These are phyloP conservation scores for Vigna angularis DNA, from an alignment of 306 rosid species.

Conservation along the genomic window DNA sequence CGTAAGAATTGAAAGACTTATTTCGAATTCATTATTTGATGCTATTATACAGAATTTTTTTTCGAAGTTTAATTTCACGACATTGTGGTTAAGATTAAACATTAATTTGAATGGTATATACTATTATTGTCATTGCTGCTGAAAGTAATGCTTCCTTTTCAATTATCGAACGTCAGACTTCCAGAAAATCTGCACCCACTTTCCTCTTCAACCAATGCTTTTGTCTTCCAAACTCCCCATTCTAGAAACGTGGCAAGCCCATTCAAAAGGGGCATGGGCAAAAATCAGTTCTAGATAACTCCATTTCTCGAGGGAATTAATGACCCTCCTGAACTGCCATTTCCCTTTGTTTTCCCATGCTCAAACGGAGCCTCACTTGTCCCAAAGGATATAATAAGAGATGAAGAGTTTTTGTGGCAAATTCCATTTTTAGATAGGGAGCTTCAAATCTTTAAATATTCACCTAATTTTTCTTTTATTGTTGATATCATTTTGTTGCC, in stretches of 20 bases:
- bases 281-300: not conserved
- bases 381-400: not conserved
- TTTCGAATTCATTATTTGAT: not conserved
- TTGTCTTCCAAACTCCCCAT: slow-evolving; percentile 5
- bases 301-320: slow-evolving; percentile 3
- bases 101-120: not conserved
- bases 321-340: not conserved
- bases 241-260: slow-evolving; percentile 3
- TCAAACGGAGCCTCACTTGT: slow-evolving; percentile 3
- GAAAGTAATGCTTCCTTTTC: not conserved
- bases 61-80: not conserved
- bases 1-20: not conserved
- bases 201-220: not conserved
- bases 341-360: slow-evolving; percentile 27
- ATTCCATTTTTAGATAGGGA: not conserved
- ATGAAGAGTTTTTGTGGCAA: not conserved
- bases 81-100: not conserved
- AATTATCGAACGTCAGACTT: slow-evolving; percentile 8
- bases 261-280: slow-evolving; percentile 4
- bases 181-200: slow-evolving; percentile 1
- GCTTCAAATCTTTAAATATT: not conserved
- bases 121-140: not conserved
- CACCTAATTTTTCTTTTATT: not conserved
- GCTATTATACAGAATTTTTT: not conserved
- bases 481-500: not conserved